Evolutionary conservation across 2,329 filamentous ascomycete species (phyloP).

Genomic region (Colletotrichum incanum): DNA sequence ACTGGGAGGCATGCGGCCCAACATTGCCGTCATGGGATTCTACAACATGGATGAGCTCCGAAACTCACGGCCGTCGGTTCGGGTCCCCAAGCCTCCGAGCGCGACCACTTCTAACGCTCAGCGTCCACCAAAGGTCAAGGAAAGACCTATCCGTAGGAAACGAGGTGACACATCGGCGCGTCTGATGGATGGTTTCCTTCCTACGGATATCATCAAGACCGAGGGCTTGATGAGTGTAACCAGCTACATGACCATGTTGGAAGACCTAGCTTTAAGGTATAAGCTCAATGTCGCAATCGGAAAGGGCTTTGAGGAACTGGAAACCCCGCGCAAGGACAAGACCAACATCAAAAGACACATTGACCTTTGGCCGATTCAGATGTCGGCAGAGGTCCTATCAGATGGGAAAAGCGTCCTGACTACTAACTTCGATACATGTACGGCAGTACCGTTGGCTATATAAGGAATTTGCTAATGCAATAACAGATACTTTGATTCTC

Average conservation of each 20-base stretch:
- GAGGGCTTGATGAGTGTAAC: constrained; percentile 79
- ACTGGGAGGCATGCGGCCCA: constrained; percentile 89
- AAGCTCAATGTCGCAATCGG: constrained; percentile 89
- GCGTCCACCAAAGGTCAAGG: constrained; percentile 50
- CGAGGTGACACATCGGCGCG: constrained; percentile 71
- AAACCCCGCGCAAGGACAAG: constrained; percentile 76
- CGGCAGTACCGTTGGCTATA: constrained; percentile 48
- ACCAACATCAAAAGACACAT: constrained; percentile 81
- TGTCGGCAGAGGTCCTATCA: constrained; percentile 86
- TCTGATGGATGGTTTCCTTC: constrained; percentile 72
- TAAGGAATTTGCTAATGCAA: constrained; percentile 1
- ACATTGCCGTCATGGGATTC: constrained; percentile 86
- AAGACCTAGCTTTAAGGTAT: constrained; percentile 83
- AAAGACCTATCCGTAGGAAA: constrained; percentile 53
- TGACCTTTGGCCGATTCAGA: constrained; percentile 93
- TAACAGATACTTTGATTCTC: constrained; percentile 80
- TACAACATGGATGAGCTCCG: constrained; percentile 86
- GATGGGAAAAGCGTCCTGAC: constrained; percentile 80
- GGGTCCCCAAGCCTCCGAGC: constrained; percentile 67
- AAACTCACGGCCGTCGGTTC: constrained; percentile 68
- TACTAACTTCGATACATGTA: constrained; percentile 93
- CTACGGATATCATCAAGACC: constrained; percentile 78
- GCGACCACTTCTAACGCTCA: constrained; percentile 55
- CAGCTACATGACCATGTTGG: constrained; percentile 86
- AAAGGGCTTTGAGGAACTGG: constrained; percentile 83